phyloP scores from a whole-genome alignment of 352 stramenopile genomes.

The Plasmopara halstedii region DNA sequence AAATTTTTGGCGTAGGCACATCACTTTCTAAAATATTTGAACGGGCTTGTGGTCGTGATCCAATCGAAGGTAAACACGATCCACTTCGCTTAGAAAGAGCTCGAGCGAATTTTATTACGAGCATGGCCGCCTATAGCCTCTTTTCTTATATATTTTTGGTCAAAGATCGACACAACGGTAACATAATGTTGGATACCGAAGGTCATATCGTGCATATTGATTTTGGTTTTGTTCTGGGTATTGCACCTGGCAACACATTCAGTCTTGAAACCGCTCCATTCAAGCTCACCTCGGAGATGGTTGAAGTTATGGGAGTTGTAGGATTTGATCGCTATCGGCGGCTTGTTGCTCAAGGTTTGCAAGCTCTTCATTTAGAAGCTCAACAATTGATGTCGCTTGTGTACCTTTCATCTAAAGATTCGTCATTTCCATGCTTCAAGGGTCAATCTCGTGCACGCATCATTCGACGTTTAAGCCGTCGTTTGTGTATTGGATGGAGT shows the following conservation, averaged over 20 bases:
- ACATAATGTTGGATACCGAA: conserved; percentile 95
- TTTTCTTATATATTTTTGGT: conserved; percentile 96
- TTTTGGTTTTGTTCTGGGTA: conserved; percentile 98
- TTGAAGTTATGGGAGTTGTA: conserved; percentile 86
- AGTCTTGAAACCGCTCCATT: conserved; percentile 96
- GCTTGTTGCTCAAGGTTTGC: conserved; percentile 89
- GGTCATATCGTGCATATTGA: conserved; percentile 98
- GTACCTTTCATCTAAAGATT: conserved; percentile 88
- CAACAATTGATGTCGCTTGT: conserved; percentile 89
- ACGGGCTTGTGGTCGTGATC: conserved; percentile 35
- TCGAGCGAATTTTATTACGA: conserved; percentile 91
- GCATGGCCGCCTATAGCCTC: conserved; percentile 93
- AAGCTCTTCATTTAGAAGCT: conserved; percentile 89
- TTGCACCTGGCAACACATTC: conserved; percentile 95
- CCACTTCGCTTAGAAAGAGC: conserved; percentile 50
- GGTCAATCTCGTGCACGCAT: conserved; percentile 32
- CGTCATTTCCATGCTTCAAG: conserved; percentile 91
- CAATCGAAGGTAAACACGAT: conserved; percentile 31
- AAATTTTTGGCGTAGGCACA: conserved; percentile 14
- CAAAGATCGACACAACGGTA: conserved; percentile 98
- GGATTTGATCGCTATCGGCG: conserved; percentile 90
- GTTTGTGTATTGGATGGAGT: conserved; percentile 49
- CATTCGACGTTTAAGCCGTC: conserved; percentile 40
- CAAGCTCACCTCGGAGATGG: conserved; percentile 97
- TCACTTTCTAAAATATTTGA: conserved; percentile 47